Evolutionary conservation across 2,329 filamentous ascomycete species (phyloP).

Genomic region (Acephala macrosclerotiorum): DNA sequence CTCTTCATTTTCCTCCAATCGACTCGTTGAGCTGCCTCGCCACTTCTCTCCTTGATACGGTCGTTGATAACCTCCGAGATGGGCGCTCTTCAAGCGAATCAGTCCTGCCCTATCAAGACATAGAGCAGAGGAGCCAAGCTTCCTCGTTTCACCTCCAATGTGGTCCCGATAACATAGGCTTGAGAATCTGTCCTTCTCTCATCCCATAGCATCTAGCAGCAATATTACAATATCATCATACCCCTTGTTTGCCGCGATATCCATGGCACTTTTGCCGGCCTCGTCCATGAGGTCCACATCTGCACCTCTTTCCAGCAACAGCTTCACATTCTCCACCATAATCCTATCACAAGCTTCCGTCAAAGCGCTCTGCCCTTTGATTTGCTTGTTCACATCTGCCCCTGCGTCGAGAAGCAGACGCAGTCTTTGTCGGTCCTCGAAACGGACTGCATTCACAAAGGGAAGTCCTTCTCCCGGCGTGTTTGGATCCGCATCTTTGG

Average conservation of each 20-base stretch:
- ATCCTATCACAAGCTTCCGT: constrained; percentile 14
- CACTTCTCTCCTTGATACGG: not conserved
- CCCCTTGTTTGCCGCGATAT: constrained; percentile 16
- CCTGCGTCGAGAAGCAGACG: constrained; percentile 18
- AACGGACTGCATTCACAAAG: not conserved
- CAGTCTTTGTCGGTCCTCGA: not conserved
- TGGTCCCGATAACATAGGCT: not conserved
- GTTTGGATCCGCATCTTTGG: constrained; percentile 10
- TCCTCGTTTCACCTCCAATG: not conserved
- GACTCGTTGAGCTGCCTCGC: not conserved
- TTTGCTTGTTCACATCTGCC: constrained; percentile 12
- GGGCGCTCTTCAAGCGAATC: not conserved
- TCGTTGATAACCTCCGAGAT: not conserved
- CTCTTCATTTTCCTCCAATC: not conserved
- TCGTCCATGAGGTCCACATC: constrained; percentile 18
- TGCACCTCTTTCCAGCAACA: constrained; percentile 17
- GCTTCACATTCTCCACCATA: constrained; percentile 13
- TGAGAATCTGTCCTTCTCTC: not conserved
- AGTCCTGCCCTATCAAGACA: not conserved
- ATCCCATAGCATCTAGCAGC: constrained; percentile 15
- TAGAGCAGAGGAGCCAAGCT: not conserved
- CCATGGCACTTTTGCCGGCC: constrained; percentile 16
- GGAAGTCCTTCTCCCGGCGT: constrained; percentile 1
- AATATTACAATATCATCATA: constrained; percentile 18
- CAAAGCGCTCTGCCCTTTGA: not conserved